A percentile compares a stretch with the other conserved stretches of the same genome.
Conservation (phyloP, 306 rosid genomes). For the apple (Malus domestica) region DNA sequence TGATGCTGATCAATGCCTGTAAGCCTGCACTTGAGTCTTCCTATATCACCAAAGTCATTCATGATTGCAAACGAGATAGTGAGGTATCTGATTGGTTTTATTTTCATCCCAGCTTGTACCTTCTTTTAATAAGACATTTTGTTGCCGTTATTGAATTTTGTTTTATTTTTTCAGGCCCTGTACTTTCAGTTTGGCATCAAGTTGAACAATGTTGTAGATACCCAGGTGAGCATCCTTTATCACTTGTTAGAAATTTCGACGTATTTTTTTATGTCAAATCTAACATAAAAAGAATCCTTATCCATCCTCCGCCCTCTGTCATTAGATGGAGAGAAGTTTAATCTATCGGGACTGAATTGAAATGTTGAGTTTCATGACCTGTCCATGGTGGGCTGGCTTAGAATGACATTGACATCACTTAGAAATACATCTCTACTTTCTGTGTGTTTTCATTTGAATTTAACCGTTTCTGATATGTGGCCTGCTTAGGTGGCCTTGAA, state of each 20-base stretch:
- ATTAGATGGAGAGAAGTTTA: background rate
- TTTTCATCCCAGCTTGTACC: conserved; percentile 5
- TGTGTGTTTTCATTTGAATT: background rate
- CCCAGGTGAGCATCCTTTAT: conserved; percentile 61
- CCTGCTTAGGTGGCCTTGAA: background rate
- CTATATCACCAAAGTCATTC: conserved; percentile 89
- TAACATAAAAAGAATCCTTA: background rate
- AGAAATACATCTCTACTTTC: background rate
- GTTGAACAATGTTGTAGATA: conserved; percentile 94
- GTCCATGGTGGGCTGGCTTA: background rate
- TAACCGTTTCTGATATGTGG: background rate
- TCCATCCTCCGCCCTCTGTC: background rate
- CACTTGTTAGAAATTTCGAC: background rate
- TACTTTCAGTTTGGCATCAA: conserved; percentile 95
- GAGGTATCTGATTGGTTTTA: conserved; percentile 60
- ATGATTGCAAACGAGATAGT: conserved; percentile 97
- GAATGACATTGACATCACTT: background rate
- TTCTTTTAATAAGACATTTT: background rate
- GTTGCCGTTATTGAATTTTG: conserved; percentile 10
- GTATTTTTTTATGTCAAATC: background rate
- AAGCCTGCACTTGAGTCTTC: conserved; percentile 96
- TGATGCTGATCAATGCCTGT: conserved; percentile 74
- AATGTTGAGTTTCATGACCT: background rate
- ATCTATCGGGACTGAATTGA: background rate
- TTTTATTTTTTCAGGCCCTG: conserved; percentile 60